Percentiles rank a stretch among this genome's conserved stretches.
Conservation (phyloP, 192 early-diverging fungal genomes). For the Umbelopsis isabellina region DNA sequence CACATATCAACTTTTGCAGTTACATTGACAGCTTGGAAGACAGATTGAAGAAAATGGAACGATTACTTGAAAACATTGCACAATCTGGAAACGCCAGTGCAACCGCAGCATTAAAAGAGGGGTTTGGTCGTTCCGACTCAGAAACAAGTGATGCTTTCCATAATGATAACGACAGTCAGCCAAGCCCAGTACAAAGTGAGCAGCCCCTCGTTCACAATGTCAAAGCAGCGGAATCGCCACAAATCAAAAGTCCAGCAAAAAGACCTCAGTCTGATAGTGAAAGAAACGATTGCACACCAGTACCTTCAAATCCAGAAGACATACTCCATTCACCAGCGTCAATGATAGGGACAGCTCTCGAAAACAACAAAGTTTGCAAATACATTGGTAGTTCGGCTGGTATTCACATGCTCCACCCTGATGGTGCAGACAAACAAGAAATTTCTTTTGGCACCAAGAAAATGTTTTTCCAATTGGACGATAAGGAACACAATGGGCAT, state of each 20-base stretch:
- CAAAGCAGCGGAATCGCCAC: background rate
- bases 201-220: background rate
- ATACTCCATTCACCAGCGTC: too few relatives aligned
- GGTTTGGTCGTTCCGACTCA: background rate
- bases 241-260: background rate
- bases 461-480: conserved; percentile 14
- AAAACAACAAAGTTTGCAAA: conserved; percentile 1
- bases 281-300: too few relatives aligned
- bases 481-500: conserved; percentile 24
- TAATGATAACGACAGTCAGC: background rate
- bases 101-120: conserved; percentile 9
- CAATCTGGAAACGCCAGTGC: conserved; percentile 19
- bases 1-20: background rate
- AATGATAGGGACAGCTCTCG: background rate
- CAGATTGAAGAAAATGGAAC: conserved; percentile 36
- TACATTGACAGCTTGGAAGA: conserved; percentile 33
- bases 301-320: too few relatives aligned
- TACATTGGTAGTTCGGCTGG: conserved; percentile 13
- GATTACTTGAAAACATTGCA: conserved; percentile 32
- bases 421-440: background rate
- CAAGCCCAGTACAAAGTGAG: background rate
- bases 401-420: background rate
- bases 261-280: too few relatives aligned
- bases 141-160: background rate
- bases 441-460: conserved; percentile 10